Base-by-base conservation (phyloP, 106 monocot species). In the Narthecium ossifragum region DNA sequence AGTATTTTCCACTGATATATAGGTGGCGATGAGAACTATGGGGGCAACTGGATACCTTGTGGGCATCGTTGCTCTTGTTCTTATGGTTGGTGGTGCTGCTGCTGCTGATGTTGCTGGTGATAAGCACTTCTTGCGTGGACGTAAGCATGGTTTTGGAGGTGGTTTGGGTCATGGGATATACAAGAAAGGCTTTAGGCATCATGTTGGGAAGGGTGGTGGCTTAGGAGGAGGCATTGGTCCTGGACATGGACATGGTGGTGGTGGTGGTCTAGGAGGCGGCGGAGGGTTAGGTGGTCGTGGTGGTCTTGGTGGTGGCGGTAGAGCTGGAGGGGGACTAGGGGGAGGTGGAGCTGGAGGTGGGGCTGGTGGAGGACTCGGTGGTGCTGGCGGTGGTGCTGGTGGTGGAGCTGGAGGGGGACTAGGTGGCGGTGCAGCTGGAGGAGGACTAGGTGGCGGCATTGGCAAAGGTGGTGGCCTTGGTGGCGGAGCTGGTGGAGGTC, bases 91-190 rank as follows among this genome's bases (percentile, higher is more conserved):
- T 17, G 41, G 27, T 1, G 39, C 12, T 26, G 27, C 27, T 12
- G 41, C 14, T 3, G 27, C 10, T 17, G 39, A 27, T 2, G 59
- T 59, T 14, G 41, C 26, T 8, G 59, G 41, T 26, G 59, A 59
- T 4, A 59, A 59, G 27, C 59, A 40, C 40, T 28, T 59, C 26
- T 41, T 59, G 2, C 40, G 14, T 59, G 59, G 59, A 15, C 59
- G 26, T 8, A 37, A 41, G 15, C 39, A 41, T 41, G 41, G 39
- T 2, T 26, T 33, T 59, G 59, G 59, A 8, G 59, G 59, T 6
- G 59, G 59, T 27, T 26, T 59, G 59, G 59, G 59, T n/a, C 40
- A 59, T 41, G 59, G 59, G 1, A 41, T 41, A 5, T 59, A 59
- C 17, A 41, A 26, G 8, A 59, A 27, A 7, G 40, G 59, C 13